These are phyloP conservation scores for Bacterosira constricta DNA, from an alignment of 108 stramenopile genomes.

Conservation along the genomic window DNA sequence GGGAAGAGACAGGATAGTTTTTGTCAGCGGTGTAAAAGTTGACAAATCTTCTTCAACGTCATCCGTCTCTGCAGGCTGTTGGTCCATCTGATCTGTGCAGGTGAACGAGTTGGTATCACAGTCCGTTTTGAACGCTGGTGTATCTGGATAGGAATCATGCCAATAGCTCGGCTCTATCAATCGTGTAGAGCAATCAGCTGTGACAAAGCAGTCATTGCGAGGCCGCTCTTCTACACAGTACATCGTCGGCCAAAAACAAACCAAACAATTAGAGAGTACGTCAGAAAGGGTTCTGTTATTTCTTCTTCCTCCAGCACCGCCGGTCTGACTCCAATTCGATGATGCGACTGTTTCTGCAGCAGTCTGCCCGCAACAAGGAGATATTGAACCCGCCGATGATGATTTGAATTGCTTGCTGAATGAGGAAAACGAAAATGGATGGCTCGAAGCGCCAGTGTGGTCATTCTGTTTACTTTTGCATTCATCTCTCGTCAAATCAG, in stretches of 20 bases:
- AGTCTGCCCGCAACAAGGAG: constrained; percentile 6
- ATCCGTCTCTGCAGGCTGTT: background rate
- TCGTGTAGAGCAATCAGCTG: background rate
- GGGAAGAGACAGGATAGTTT: no score
- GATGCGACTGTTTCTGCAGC: constrained; percentile 20
- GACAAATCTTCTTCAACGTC: background rate
- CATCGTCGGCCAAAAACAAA: constrained; percentile 16
- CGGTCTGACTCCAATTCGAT: constrained; percentile 3
- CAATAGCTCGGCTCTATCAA: no score
- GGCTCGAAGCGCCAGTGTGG: background rate
- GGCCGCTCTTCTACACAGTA: background rate
- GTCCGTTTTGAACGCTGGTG: background rate
- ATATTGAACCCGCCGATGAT: background rate
- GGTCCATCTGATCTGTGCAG: constrained; percentile 2
- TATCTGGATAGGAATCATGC: constrained; percentile 3
- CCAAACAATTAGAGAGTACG: constrained; percentile 1
- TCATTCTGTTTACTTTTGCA: background rate
- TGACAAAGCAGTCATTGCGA: constrained; percentile 34
- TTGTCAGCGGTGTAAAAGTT: background rate
- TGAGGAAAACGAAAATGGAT: background rate
- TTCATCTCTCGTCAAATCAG: background rate
- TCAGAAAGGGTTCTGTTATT: constrained; percentile 1
- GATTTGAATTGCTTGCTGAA: background rate
- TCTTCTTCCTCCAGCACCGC: constrained; percentile 1
- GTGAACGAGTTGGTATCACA: background rate